phyloP scores from a whole-genome alignment of 345 rosid species.

The Kandelia obovata region DNA sequence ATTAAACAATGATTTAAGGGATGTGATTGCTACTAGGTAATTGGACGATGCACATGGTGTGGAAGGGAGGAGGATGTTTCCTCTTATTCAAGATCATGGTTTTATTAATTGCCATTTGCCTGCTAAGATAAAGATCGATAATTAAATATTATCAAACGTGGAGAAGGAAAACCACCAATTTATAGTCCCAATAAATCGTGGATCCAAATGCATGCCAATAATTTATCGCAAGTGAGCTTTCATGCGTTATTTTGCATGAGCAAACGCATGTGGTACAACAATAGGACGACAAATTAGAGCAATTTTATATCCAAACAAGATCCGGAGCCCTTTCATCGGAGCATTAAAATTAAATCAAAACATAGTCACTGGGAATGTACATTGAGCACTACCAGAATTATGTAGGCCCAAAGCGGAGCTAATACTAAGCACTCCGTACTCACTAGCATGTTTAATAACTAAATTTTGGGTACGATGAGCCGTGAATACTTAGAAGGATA shows the following conservation, averaged over 20 bases:
- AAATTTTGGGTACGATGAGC: no score
- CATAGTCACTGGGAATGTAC: no score
- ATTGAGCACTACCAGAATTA: no score
- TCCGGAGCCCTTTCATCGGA: no score
- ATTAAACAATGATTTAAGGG: constrained; percentile 16
- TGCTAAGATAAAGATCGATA: not conserved
- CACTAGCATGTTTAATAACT: no score
- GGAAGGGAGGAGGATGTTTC: constrained; percentile 45
- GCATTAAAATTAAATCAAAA: no score
- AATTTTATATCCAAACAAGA: no score
- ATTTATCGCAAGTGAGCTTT: constrained; percentile 6
- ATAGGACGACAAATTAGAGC: not conserved
- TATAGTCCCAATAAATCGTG: constrained; percentile 20
- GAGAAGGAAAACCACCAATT: constrained; percentile 5
- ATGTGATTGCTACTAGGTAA: constrained; percentile 1
- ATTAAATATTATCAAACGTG: not conserved
- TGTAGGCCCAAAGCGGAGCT: no score
- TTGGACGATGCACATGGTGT: constrained; percentile 32
- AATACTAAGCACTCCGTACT: no score
- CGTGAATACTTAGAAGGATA: no score
- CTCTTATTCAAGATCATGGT: constrained; percentile 6
- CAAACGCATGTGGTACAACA: constrained; percentile 1
- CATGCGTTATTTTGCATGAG: constrained; percentile 4
- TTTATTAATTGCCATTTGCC: constrained; percentile 1
- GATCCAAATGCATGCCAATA: not conserved